phyloP scores from a whole-genome alignment of 1,284 basidiomycete species.

The Melanopsichium pennsylvanicum region DNA sequence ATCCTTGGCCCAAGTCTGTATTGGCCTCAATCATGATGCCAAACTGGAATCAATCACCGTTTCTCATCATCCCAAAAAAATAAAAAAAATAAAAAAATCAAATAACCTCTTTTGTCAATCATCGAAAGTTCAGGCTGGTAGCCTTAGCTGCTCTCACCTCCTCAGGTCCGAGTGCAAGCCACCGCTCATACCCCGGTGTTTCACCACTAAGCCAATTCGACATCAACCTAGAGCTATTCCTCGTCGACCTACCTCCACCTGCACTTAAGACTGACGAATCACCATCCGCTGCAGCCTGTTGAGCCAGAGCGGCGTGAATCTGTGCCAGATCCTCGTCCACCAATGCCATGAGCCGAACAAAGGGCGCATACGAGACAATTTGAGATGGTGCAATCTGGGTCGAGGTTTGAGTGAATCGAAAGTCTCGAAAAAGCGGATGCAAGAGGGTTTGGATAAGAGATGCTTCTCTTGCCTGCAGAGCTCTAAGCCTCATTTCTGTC shows the following conservation, averaged over 20 bases:
- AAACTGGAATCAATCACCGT: too few relatives aligned
- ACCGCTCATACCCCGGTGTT: slow-evolving; percentile 12
- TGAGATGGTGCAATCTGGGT: slow-evolving; percentile 70
- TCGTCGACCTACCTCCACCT: slow-evolving; percentile 15
- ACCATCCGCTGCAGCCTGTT: neutral
- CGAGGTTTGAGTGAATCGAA: slow-evolving; percentile 47
- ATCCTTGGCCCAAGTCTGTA: slow-evolving; percentile 37
- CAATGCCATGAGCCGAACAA: slow-evolving; percentile 74
- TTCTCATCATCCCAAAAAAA: slow-evolving; percentile 15
- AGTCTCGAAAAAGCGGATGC: slow-evolving; percentile 63
- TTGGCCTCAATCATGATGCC: slow-evolving; percentile 28
- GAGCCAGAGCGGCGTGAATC: slow-evolving; percentile 7
- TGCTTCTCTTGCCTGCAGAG: too few relatives aligned
- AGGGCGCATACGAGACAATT: slow-evolving; percentile 74
- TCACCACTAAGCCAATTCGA: slow-evolving; percentile 4
- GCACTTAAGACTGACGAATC: too few relatives aligned
- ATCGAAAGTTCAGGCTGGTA: slow-evolving; percentile 2
- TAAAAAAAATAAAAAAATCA: too few relatives aligned
- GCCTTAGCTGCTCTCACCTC: slow-evolving; percentile 6
- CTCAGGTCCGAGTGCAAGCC: slow-evolving; percentile 11
- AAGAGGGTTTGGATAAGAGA: slow-evolving; percentile 67
- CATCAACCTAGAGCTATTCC: slow-evolving; percentile 16
- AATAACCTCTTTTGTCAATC: too few relatives aligned
- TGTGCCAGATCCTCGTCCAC: slow-evolving; percentile 71
- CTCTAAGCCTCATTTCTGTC: too few relatives aligned